Base-by-base conservation (phyloP, 805 yeast genomes). In the Pichia ethanolica region DNA sequence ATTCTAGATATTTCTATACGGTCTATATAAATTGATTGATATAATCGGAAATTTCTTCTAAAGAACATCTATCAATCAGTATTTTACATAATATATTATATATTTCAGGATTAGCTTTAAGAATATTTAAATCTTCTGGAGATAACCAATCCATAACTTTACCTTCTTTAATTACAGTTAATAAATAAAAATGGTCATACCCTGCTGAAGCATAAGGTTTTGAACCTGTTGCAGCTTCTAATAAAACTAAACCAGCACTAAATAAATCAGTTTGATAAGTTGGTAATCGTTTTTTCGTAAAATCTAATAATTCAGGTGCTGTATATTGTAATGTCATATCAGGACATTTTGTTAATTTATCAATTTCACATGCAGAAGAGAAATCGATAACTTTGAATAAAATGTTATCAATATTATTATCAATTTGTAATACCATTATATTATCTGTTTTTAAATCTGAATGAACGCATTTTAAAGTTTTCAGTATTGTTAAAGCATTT, bases 371-470 rank as follows among this genome's bases (percentile, higher is more conserved):
- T 14, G 73, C 67, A 5, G 77, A 71, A 1, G 79, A 69, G 55
- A 77, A 74, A 61, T 77, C 82, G 33, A 71, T 71, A n/a, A 77
- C 54, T 50, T 69, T 71, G 53, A 74, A 71, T 6, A 48, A 47
- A 5, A 60, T 44, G 20, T 56, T 49, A 30, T 68, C 57, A 13
- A 66, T 54, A 49, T 64, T 64, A 49, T 69, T 72, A 47, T 67
- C 38, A 3, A 32, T 37, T 5, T 47, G 44, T 9, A 45, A 33
- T 13, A 68, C 61, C 50, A 75, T 58, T 8, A 76, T 57, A 55
- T 76, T 76, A 42, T 71, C 71, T 14, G 78, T 67, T 58, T 77
- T 76, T 52, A 74, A 56, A 55, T 77, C 81, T 54, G 77, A 69
- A 52, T 77, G 80, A 13, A 76, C 71, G 30, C 69, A 53, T 5